Evolutionary conservation across 225 moss, liverwort and hornwort species (phyloP), one percentile per base, ranked within the genome.

Genomic region (Asterella californica): DNA sequence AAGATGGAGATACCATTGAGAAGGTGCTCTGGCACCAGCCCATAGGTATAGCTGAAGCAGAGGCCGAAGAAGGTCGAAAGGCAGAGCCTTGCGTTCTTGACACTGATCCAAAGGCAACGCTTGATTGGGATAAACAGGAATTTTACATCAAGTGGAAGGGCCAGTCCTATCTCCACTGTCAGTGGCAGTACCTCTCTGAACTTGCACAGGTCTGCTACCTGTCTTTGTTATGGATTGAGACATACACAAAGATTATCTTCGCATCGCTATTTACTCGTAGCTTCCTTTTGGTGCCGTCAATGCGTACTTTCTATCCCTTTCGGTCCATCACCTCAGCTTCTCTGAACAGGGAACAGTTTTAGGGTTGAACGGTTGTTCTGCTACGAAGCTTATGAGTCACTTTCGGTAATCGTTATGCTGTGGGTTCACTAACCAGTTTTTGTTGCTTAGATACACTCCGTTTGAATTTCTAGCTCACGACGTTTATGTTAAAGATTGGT

Each of bases 81-180:
- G 99, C 95, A 47, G 95, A 99, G 84, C 99, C 99, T 45, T 99
- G 92, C 89, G 88, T 99, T 45, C 87, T 95, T 59, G 95, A 99
- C 81, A 95, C 95, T 75, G 92, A 99, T 79, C 91, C 93, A 62
- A 88, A 93, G 80, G 95, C 88, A 52, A 83, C 88, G 82, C 91
- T 99, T 25, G 81, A 87, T 79, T 99, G 99, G 99, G 93, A 99
- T 71, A 91, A 92, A 15, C 99, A 99, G 82, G 99, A 99, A 72
- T 95, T 99, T 80, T 99, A 99, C 79, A 93, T 99, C 47, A 99
- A 99, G 83, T 99, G 99, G 99, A 99, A 99, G 88, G 95, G 99
- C 78, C 99, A 99, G 78, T 99, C 99, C 22, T 99, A 95, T 87
- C 93, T 95, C 52, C 99, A 99, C 83, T 99, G 99, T 87, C 87